A percentile compares a stretch with the other conserved stretches of the same genome.
phyloP scores from a whole-genome alignment of 176 grass and related monocot genomes.

The Eragrostis nindensis region DNA sequence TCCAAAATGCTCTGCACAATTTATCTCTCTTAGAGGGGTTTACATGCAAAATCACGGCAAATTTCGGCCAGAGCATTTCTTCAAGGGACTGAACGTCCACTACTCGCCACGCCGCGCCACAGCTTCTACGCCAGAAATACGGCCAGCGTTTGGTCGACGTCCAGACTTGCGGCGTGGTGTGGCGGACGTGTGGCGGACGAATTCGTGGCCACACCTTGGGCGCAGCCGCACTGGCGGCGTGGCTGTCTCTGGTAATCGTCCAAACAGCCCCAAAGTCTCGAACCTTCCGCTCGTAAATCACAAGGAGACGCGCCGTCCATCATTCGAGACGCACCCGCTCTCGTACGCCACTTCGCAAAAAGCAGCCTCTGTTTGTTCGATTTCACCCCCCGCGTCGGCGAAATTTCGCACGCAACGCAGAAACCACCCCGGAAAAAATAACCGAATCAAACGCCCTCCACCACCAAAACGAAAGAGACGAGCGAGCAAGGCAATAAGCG shows the following conservation, averaged over 20 bases:
- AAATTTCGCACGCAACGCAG: conserved; percentile 19
- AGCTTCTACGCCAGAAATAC: too few relatives aligned
- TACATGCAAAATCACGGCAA: background rate
- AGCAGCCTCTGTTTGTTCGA: background rate
- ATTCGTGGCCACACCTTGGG: too few relatives aligned
- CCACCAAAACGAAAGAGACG: background rate
- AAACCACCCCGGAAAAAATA: conserved; percentile 4
- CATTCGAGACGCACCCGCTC: too few relatives aligned
- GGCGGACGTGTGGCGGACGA: too few relatives aligned
- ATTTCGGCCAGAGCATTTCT: background rate
- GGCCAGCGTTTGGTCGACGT: too few relatives aligned
- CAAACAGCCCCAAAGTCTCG: too few relatives aligned
- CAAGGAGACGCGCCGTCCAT: background rate
- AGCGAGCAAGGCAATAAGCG: background rate
- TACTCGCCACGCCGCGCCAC: too few relatives aligned
- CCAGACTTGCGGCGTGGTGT: too few relatives aligned
- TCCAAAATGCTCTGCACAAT: background rate
- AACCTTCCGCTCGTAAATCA: conserved; percentile 43
- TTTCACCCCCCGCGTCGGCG: conserved; percentile 4
- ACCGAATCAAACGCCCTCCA: conserved; percentile 19
- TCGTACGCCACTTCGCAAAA: conserved; percentile 30
- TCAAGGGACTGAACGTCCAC: too few relatives aligned
- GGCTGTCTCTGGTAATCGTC: too few relatives aligned
- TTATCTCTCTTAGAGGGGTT: background rate
- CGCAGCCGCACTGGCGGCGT: too few relatives aligned